A percentile compares a stretch with the other conserved stretches of the same genome.
Conservation (phyloP, 2,329 filamentous ascomycete genomes). For the Microsporum audouinii region DNA sequence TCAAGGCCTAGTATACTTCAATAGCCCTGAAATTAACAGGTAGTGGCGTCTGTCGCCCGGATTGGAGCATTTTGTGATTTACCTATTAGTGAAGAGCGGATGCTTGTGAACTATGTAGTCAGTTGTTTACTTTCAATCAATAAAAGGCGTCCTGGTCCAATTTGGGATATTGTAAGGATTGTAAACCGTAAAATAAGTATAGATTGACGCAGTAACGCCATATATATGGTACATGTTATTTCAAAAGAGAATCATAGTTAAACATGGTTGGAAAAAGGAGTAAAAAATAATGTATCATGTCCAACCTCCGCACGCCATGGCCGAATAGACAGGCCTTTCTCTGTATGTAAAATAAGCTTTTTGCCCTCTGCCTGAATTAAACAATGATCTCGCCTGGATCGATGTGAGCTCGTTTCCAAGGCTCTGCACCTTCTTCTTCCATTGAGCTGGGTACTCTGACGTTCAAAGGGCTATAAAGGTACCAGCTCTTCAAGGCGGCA, state of each 20-base stretch:
- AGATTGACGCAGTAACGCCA: slow-evolving; percentile 9
- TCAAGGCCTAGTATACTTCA: neutral
- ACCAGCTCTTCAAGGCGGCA: slow-evolving; percentile 84
- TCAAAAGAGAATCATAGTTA: slow-evolving; percentile 18
- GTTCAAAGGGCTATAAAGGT: slow-evolving; percentile 73
- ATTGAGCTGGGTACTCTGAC: slow-evolving; percentile 59
- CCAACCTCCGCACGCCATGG: neutral
- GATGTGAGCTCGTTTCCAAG: slow-evolving; percentile 57
- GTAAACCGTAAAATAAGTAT: neutral
- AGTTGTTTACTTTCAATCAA: too few species aligned
- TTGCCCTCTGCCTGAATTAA: slow-evolving; percentile 21
- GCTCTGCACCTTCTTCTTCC: slow-evolving; percentile 48
- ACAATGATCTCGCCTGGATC: slow-evolving; percentile 60
- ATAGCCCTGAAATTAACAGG: neutral
- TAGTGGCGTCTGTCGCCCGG: too few species aligned
- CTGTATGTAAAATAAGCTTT: slow-evolving; percentile 8
- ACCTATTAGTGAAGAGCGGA: too few species aligned
- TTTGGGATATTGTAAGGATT: too few species aligned
- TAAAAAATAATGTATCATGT: neutral
- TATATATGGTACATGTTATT: slow-evolving; percentile 16
- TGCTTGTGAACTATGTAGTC: too few species aligned
- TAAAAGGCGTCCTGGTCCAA: too few species aligned
- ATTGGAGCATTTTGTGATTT: too few species aligned
- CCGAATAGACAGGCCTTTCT: neutral
- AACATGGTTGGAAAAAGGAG: slow-evolving; percentile 3